Conservation (phyloP, 2,329 filamentous ascomycete species). For the Aspergillus proliferans region DNA sequence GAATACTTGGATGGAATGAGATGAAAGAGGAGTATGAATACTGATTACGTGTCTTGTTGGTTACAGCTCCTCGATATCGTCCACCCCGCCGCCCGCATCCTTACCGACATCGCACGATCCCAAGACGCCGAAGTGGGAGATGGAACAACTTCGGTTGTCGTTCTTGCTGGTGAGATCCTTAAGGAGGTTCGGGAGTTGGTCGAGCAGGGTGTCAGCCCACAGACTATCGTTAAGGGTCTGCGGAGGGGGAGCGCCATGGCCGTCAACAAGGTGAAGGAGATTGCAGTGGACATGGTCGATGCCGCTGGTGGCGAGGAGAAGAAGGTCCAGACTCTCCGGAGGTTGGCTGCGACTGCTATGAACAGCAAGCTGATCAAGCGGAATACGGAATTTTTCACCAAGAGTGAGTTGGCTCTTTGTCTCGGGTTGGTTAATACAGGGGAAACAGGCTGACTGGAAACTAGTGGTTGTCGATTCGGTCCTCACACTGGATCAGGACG, state of each 20-base stretch:
- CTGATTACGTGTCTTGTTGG: conserved; percentile 1
- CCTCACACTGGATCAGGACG: conserved; percentile 88
- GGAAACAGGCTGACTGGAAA: conserved; percentile 6
- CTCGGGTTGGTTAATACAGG: background rate
- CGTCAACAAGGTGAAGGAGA: conserved; percentile 98
- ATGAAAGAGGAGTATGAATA: background rate
- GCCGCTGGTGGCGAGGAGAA: conserved; percentile 76
- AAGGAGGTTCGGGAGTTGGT: conserved; percentile 96
- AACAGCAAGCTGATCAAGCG: conserved; percentile 99
- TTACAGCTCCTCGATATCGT: conserved; percentile 89
- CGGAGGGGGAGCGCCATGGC: conserved; percentile 82
- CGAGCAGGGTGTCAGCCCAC: conserved; percentile 92
- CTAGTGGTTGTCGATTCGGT: conserved; percentile 97
- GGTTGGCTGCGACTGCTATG: conserved; percentile 94
- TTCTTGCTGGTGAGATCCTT: conserved; percentile 92
- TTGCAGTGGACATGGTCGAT: conserved; percentile 62
- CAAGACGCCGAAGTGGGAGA: conserved; percentile 99
- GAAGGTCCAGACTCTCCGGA: conserved; percentile 78
- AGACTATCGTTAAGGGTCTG: conserved; percentile 95
- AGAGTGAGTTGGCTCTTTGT: conserved; percentile 54
- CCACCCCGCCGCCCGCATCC: conserved; percentile 91
- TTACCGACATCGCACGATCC: conserved; percentile 96
- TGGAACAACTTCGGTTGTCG: conserved; percentile 94
- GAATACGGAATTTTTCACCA: conserved; percentile 94
- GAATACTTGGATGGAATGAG: background rate